Percentiles rank a stretch among this genome's conserved stretches.
phyloP scores from a whole-genome alignment of 768 basidiomycete species.

The Baorangia bicolor region DNA sequence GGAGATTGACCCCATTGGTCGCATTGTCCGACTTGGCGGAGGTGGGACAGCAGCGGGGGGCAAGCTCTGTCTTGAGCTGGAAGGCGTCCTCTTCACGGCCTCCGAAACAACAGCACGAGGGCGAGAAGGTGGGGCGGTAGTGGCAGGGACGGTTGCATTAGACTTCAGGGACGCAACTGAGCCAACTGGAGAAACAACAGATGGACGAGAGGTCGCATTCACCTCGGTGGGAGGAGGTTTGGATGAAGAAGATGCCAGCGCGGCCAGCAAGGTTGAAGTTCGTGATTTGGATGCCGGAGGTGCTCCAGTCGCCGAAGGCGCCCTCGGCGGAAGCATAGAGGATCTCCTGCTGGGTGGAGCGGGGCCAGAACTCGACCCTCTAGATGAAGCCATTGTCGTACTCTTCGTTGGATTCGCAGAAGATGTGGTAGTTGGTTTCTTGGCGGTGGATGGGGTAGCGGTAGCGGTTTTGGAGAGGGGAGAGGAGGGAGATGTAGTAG shows the following conservation, averaged over 20 bases:
- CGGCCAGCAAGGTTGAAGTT: constrained; percentile 27
- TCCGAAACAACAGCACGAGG: constrained; percentile 72
- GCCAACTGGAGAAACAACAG: constrained; percentile 57
- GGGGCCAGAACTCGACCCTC: constrained; percentile 29
- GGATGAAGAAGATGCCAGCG: constrained; percentile 25
- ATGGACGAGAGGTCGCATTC: constrained; percentile 40
- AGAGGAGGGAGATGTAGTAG: constrained; percentile 30
- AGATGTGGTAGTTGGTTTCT: constrained; percentile 28
- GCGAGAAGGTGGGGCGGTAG: constrained; percentile 36
- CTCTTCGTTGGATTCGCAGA: constrained; percentile 34
- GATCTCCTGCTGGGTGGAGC: constrained; percentile 33
- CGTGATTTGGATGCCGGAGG: constrained; percentile 40
- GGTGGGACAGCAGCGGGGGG: constrained; percentile 23
- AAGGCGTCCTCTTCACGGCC: constrained; percentile 51
- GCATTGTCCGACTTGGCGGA: constrained; percentile 42
- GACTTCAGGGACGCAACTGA: constrained; percentile 50
- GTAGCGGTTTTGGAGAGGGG: constrained; percentile 33
- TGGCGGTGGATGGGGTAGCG: constrained; percentile 29
- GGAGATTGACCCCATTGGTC: constrained; percentile 61
- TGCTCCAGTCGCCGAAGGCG: constrained; percentile 40
- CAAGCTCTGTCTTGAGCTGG: constrained; percentile 44
- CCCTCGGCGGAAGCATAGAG: constrained; percentile 35
- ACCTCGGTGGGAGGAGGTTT: constrained; percentile 21
- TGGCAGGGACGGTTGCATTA: constrained; percentile 27
- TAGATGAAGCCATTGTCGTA: constrained; percentile 33